Conservation (phyloP, 257 asterid species). For the Solanum bulbocastanum region DNA sequence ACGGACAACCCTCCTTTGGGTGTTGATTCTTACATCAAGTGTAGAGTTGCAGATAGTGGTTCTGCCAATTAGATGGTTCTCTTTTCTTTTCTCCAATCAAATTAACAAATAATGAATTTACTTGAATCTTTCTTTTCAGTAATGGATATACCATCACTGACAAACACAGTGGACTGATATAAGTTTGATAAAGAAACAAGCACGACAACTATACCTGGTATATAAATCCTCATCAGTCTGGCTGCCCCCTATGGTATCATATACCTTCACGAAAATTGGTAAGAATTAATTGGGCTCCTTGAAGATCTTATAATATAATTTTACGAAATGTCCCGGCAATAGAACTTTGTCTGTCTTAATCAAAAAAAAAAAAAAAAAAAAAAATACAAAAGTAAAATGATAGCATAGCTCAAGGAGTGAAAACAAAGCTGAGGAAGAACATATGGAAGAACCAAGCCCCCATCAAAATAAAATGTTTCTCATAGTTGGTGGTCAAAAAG, state of each 20-base stretch:
- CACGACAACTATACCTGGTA: constrained; percentile 37
- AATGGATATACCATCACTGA: background rate
- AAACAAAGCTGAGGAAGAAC: background rate
- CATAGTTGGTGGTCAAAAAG: background rate
- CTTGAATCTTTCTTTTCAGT: background rate
- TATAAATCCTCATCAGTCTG: constrained; percentile 65
- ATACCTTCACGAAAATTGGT: constrained; percentile 54
- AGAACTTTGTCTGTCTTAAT: background rate
- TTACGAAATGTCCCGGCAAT: background rate
- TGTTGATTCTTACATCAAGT: background rate
- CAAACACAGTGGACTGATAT: background rate
- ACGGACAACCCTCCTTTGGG: background rate
- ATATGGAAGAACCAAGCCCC: background rate
- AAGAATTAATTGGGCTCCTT: constrained; percentile 1
- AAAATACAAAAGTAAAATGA: no score
- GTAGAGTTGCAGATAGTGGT: background rate
- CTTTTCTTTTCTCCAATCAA: background rate
- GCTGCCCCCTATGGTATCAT: constrained; percentile 83
- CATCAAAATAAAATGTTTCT: no score
- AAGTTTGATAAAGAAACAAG: background rate
- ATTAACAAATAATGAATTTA: background rate
- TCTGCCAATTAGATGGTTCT: background rate
- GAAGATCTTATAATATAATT: background rate
- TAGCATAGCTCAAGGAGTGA: background rate
- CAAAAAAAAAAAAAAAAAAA: no score